phyloP scores from a whole-genome alignment of 2,329 filamentous ascomycete genomes.

The Claviceps arundinis region DNA sequence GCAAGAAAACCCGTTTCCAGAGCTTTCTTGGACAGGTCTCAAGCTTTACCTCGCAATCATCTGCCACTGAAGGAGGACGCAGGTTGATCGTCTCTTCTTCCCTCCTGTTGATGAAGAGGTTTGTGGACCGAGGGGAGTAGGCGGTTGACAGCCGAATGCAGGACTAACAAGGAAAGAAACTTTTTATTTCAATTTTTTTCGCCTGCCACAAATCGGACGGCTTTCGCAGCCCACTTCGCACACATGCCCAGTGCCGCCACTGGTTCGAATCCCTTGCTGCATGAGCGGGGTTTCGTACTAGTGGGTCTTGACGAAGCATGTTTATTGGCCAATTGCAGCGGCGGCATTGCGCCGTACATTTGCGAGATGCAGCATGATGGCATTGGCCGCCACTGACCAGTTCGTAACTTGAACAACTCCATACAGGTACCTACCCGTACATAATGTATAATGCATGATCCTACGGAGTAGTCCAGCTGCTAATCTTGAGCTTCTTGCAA shows the following conservation, averaged over 20 bases:
- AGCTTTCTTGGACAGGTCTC: constrained; percentile 23
- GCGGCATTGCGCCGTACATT: too few species aligned
- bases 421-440: too few species aligned
- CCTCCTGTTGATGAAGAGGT: constrained; percentile 4
- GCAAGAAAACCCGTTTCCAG: constrained; percentile 25
- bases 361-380: too few species aligned
- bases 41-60: constrained; percentile 25
- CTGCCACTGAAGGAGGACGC: constrained; percentile 16
- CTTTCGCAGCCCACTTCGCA: not conserved
- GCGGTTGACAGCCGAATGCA: constrained; percentile 3
- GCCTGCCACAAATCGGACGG: not conserved
- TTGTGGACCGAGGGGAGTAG: constrained; percentile 4
- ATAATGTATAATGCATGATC: too few species aligned
- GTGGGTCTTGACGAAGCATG: not conserved
- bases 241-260: not conserved
- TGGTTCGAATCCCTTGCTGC: constrained; percentile 3
- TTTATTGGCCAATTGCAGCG: constrained; percentile 4
- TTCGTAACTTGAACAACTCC: too few species aligned
- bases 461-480: too few species aligned
- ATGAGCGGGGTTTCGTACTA: not conserved
- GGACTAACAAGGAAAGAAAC: not conserved
- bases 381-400: too few species aligned
- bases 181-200: not conserved
- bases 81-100: constrained; percentile 4
- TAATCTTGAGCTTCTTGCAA: too few species aligned